Conservation (phyloP, 78 protist species). For the Tieghemostelium lacteum region DNA sequence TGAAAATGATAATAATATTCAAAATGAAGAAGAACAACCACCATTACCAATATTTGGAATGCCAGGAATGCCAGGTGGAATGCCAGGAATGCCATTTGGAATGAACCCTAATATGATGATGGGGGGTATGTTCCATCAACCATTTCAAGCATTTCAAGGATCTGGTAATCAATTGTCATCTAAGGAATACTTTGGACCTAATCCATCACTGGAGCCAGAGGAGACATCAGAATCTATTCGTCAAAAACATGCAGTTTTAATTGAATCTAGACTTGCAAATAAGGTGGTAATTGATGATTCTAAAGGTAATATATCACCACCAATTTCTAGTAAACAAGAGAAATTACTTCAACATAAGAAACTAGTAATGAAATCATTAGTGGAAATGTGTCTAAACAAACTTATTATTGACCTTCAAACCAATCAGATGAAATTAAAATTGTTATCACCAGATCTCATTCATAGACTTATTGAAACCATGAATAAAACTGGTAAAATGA, state of each 20-base stretch:
- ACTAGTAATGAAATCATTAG: constrained; percentile 11
- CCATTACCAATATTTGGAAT: background rate
- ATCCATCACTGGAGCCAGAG: constrained; percentile 4
- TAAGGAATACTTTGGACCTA: background rate
- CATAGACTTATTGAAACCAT: constrained; percentile 24
- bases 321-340: background rate
- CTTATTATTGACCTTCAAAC: constrained; percentile 3
- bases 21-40: constrained; percentile 3
- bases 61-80: background rate
- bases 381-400: constrained; percentile 35
- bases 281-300: background rate
- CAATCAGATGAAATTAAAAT: constrained; percentile 10
- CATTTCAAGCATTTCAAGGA: constrained; percentile 16
- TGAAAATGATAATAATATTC: background rate
- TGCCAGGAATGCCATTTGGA: background rate
- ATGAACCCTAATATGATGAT: too few species aligned
- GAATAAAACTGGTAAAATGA: background rate
- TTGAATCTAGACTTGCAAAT: background rate
- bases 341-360: background rate
- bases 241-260: too few species aligned
- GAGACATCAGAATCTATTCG: too few species aligned
- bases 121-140: background rate
- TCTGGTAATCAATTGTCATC: background rate
- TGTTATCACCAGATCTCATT: constrained; percentile 16
- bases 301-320: background rate